Base-by-base conservation (phyloP, 169 alveolate species). In the Theileria orientalis region DNA sequence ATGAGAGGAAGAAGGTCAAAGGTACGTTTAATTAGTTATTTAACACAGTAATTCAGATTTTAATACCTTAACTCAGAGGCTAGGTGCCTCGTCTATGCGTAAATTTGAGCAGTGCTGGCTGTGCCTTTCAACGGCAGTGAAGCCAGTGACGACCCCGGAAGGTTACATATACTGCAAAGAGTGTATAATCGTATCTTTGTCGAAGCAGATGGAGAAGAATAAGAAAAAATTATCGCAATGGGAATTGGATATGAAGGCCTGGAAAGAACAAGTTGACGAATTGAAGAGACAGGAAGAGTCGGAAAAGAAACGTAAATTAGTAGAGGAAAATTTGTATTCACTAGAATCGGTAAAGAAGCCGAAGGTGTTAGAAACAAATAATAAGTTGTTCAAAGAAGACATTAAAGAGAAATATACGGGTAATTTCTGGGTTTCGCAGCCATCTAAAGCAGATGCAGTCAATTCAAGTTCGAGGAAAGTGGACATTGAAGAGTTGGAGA, bases 141-240 rank as follows among this genome's bases (percentile, higher is more conserved):
- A 85, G 49, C 98, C 98, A 0, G 92, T 93, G 37, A 83, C 93
- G 37, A 94, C 98, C 7, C 90, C 92, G n/a, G 82, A 86, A 72
- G 99, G 99, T 1, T 92, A 94, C 84, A 82, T 96, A 42, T 96
- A 91, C 66, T 96, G 99, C 85, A 94, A 91, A 75, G 93, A 91
- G 51, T 96, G 99, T 60, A 92, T 95, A 16, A 67, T 95, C 46
- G 93, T 92, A 71, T 92, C 92, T 74, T 89, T 93, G 30, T 77
- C 94, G 41, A 73, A 82, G 11, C 97, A 96, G 89, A 92, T 93
- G 92, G 85, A 76, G 57, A 89, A 90, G 30, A 70, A 82, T 51
- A 83, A 87, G 54, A 83, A 61, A 29, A 54, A 54, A 23, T 37
- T 68, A 8, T 40, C 47, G 21, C 62, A 76, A 37, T 82, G 82